Evolutionary conservation across 1,284 basidiomycete genomes (phyloP).

Genomic region (Clitocybe nebularis): DNA sequence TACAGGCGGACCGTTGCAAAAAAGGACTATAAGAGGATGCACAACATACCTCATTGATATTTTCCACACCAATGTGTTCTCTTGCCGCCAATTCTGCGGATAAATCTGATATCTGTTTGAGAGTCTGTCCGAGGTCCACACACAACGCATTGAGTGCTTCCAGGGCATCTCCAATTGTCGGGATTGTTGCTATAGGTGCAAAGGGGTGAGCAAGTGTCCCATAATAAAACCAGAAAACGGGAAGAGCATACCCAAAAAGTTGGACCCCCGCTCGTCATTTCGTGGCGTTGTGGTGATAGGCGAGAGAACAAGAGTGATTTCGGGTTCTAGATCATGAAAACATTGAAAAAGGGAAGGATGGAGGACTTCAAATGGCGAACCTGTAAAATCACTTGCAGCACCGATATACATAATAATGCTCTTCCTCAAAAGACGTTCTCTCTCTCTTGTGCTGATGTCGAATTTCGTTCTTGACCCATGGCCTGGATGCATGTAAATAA

Average conservation of each 20-base stretch:
- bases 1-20: too few relatives aligned
- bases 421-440: slow-evolving; percentile 54
- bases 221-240: slow-evolving; percentile 7
- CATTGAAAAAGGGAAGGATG: not conserved
- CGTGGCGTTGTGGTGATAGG: slow-evolving; percentile 48
- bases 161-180: slow-evolving; percentile 74
- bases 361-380: slow-evolving; percentile 28
- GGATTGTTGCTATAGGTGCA: slow-evolving; percentile 53
- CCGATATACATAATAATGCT: slow-evolving; percentile 66
- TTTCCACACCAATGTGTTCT: slow-evolving; percentile 67
- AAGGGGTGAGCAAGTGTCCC: too few relatives aligned
- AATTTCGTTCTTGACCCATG: slow-evolving; percentile 54
- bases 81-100: slow-evolving; percentile 68
- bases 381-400: slow-evolving; percentile 64
- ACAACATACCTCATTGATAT: slow-evolving; percentile 59
- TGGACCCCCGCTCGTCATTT: slow-evolving; percentile 29
- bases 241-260: slow-evolving; percentile 29
- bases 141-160: slow-evolving; percentile 65
- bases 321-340: slow-evolving; percentile 42
- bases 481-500: slow-evolving; percentile 30
- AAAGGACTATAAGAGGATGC: not conserved
- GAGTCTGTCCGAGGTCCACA: slow-evolving; percentile 52
- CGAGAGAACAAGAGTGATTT: slow-evolving; percentile 63
- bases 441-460: slow-evolving; percentile 46
- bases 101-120: slow-evolving; percentile 68